Percentiles rank a stretch among this genome's conserved stretches.
These are phyloP conservation scores for Pueraria montana DNA, from an alignment of 306 rosid species.

Conservation along the genomic window DNA sequence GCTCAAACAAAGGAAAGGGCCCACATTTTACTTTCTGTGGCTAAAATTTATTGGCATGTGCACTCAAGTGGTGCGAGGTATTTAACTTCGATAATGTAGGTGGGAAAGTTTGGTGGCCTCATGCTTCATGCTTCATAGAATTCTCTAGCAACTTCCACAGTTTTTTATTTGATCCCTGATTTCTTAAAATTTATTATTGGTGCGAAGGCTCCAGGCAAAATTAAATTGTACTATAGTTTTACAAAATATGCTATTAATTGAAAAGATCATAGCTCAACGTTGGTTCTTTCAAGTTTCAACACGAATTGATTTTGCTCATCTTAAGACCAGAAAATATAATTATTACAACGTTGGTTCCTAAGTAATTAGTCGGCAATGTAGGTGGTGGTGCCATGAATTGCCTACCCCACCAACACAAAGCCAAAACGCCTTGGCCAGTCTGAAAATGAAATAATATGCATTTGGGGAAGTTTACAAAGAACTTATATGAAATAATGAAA, in stretches of 20 bases:
- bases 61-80: not conserved
- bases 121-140: not conserved
- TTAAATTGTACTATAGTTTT: too few species aligned
- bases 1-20: not conserved
- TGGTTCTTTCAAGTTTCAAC: not conserved
- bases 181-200: not conserved
- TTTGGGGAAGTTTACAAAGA: not conserved
- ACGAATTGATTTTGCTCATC: not conserved
- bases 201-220: not conserved
- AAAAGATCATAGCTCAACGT: too few species aligned
- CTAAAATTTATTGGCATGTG: not conserved
- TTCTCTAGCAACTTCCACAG: conserved; percentile 31
- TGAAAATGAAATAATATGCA: not conserved
- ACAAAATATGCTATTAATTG: too few species aligned
- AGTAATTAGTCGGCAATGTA: not conserved
- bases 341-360: not conserved
- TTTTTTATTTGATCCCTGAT: not conserved
- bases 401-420: not conserved
- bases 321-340: not conserved
- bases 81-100: not conserved
- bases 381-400: not conserved
- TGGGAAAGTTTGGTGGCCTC: conserved; percentile 29
- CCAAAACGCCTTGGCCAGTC: not conserved
- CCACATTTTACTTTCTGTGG: conserved; percentile 24
- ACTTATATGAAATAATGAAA: not conserved